Evolutionary conservation across 1,284 basidiomycete species (phyloP), one percentile per base, ranked within the genome.

Genomic region (Austroboletus rostrupii): DNA sequence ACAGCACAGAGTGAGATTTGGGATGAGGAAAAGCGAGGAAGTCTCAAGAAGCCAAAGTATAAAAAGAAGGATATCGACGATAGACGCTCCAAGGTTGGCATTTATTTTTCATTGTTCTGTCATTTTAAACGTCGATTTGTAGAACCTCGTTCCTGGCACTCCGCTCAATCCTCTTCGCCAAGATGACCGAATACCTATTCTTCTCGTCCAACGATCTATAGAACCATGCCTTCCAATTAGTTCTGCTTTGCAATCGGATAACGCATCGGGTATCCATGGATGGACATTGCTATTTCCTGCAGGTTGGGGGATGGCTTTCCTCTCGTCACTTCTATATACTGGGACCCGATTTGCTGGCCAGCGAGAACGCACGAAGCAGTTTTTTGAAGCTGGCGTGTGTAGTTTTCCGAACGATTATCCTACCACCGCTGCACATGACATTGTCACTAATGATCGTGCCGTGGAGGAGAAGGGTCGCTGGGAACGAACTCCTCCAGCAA

Each of bases 231-330:
- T 42, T 4, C 39, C 64, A 8, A 57, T 62, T 13, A 52, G 69
- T 48, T 65, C 48, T n/a, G 38, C 66, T 40, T 66, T 46, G 54
- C 50, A 52, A 4, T 54, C 56, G 14, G 47, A 51, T 32, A 47
- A 52, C 5, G 57, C 58, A 16, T 68, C 69, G 54, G 70, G 76
- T 1, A 72, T 91, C 31, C 83, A 93, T 58, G 92, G 92, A 32
- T 96, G 87, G 85, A 91, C 84, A 2, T 70, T 97, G 6, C 72
- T 95, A 23, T 68, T 95, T 29, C 93, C 94, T 2, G 74, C 81
- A 2, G 90, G 90, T 10, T 97, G 92, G 92, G 77, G 80, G 1
- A 93, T 92, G 85, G 75, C 92, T 1, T 90, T 97, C 68, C 81
- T 91, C 54, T 78, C 77, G 23, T 93, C 92, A 1, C 78, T 97